Base-by-base conservation (phyloP, 768 basidiomycete genomes). In the Glaciozyma antarctica region DNA sequence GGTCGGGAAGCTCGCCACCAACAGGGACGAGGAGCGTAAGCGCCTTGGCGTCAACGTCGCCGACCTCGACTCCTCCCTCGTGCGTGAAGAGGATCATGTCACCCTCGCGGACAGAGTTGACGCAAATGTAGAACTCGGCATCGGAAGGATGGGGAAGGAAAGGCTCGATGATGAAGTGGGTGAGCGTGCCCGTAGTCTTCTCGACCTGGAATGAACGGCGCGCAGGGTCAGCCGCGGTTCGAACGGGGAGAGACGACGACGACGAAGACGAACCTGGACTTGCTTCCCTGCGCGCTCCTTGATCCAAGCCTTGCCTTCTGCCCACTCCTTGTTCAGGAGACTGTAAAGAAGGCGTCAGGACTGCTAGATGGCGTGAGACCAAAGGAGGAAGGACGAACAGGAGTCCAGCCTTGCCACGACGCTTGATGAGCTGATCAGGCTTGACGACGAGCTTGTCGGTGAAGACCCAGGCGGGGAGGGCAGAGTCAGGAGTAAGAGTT, bases 401-500 rank as follows among this genome's bases (percentile, higher is more conserved):
- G 19, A 99, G 83, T 70, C 95, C 95, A 26, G 91, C 91, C 83
- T 99, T 99, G 75, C 95, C 95, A 68, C 95, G 88, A 71, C 95
- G 88, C 82, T 98, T 99, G 85, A 98, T 98, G 78, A 98, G 87
- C 80, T 95, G 92, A 80, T 94, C 92, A 26, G 92, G 92, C 81
- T 95, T 95, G 22, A 86, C 92, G 74, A 95, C 92, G 77, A 94
- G 88, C 81, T 90, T 89, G 71, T 77, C 72, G 71, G 79, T 84
- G 79, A 84, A 85, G 44, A 92, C 87, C 90, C 89, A 92, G 73
- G 81, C 78, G 21, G 88, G 88, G 38, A 91, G 78, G 66, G 81
- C 78, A 47, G 75, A 80, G 63, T 85, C 84, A 44, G 83, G 78
- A 0, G 84, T 84, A 78, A 85, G 80, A 3, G 81, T 73, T 58